phyloP scores from a whole-genome alignment of 768 basidiomycete genomes.

The Macrocybe gigantea region DNA sequence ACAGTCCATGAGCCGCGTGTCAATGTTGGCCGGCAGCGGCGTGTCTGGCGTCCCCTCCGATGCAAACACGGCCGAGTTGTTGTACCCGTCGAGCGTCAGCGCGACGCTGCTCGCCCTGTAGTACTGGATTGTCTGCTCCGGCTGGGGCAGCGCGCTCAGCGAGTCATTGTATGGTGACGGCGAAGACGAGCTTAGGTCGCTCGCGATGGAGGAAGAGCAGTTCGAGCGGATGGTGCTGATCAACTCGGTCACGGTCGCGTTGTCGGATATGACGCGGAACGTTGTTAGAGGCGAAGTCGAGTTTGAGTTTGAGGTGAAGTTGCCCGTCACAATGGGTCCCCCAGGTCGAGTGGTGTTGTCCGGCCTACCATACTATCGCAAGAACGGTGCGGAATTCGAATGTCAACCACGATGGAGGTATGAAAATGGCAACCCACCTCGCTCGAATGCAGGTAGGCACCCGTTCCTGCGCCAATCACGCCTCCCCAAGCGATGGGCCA shows the following conservation, averaged over 20 bases:
- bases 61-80: constrained; percentile 45
- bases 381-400: neutral
- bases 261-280: constrained; percentile 9
- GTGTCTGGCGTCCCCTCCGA: constrained; percentile 27
- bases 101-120: constrained; percentile 60
- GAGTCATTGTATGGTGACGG: constrained; percentile 24
- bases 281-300: neutral
- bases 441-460: constrained; percentile 17
- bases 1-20: constrained; percentile 39
- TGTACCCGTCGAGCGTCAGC: constrained; percentile 58
- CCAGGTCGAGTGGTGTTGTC: constrained; percentile 45
- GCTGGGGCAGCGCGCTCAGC: neutral
- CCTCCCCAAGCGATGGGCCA: constrained; percentile 57
- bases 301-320: constrained; percentile 33
- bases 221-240: constrained; percentile 34
- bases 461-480: constrained; percentile 9
- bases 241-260: constrained; percentile 35
- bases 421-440: constrained; percentile 41
- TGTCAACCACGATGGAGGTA: constrained; percentile 11
- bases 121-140: constrained; percentile 44
- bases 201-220: constrained; percentile 32
- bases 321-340: constrained; percentile 37
- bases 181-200: constrained; percentile 21
- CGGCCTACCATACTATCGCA: constrained; percentile 35
- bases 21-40: constrained; percentile 39